These are phyloP conservation scores for Cryphonectria carpinicola DNA, from an alignment of 2,329 filamentous ascomycete species.

Conservation along the genomic window DNA sequence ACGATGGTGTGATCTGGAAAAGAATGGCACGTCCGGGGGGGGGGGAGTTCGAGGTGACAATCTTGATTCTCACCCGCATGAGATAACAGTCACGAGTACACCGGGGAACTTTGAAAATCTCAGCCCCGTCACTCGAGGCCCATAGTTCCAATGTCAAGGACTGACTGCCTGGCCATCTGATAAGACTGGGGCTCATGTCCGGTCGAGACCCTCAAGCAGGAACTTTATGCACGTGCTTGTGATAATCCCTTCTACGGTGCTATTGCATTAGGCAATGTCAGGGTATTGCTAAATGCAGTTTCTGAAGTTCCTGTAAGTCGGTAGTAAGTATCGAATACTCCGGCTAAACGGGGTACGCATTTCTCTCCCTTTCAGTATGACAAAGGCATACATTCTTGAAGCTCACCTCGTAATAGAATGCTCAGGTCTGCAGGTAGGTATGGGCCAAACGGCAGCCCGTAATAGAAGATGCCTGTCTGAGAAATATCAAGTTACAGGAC, in stretches of 20 bases:
- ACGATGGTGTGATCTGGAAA: background rate
- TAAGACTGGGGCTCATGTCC: background rate
- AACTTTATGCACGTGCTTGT: background rate
- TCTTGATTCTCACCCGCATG: conserved; percentile 14
- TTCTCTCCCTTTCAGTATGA: background rate
- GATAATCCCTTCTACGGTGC: background rate
- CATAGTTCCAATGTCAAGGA: background rate
- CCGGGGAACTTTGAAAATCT: background rate
- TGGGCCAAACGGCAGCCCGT: too few species aligned
- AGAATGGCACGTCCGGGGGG: background rate
- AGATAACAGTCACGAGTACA: conserved; percentile 21
- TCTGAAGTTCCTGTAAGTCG: background rate
- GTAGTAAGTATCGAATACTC: background rate
- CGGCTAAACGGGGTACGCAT: background rate
- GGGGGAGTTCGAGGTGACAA: conserved; percentile 16
- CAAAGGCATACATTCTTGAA: background rate
- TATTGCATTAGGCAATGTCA: background rate
- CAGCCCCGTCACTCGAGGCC: background rate
- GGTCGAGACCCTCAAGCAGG: background rate
- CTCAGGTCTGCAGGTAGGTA: too few species aligned
- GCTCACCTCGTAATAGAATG: too few species aligned
- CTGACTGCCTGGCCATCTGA: background rate
- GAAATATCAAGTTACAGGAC: too few species aligned
- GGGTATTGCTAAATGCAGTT: background rate
- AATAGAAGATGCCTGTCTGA: too few species aligned